Evolutionary conservation across 129 eudicot species (phyloP).

Genomic region (Sambucus nigra): DNA sequence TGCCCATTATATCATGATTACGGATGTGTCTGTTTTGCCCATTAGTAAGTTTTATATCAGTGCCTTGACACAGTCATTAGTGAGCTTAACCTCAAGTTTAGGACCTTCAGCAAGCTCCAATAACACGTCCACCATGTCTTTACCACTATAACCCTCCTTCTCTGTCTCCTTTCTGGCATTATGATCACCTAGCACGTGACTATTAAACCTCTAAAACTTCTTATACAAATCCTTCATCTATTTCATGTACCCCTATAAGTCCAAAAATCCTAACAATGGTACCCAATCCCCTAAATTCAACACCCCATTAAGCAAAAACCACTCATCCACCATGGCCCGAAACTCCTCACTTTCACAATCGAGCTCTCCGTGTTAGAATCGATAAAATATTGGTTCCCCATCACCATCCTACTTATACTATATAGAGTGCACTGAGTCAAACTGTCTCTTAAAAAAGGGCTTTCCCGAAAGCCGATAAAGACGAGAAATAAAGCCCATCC

Average conservation of each 20-base stretch:
- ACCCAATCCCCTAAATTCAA: constrained; percentile 24
- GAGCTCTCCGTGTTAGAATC: background rate
- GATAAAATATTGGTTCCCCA: background rate
- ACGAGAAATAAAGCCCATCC: background rate
- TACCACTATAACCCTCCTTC: no score
- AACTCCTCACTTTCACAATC: background rate
- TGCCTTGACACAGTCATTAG: constrained; percentile 32
- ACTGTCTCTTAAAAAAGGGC: background rate
- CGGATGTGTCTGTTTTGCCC: background rate
- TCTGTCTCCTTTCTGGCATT: constrained; percentile 14
- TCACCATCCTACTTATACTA: background rate
- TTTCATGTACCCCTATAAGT: constrained; percentile 22
- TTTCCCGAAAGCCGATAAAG: background rate
- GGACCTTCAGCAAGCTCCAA: constrained; percentile 32
- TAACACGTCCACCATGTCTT: constrained; percentile 46
- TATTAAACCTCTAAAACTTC: constrained; percentile 30
- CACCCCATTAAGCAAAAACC: constrained; percentile 17
- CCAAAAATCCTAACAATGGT: constrained; percentile 19
- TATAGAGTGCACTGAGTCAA: background rate
- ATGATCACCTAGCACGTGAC: constrained; percentile 44
- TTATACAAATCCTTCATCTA: constrained; percentile 24
- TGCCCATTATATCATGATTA: background rate
- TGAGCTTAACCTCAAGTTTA: constrained; percentile 34
- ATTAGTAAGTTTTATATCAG: background rate
- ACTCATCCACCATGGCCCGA: constrained; percentile 10